Percentiles rank a stretch among this genome's conserved stretches.
phyloP scores from a whole-genome alignment of 2,329 filamentous ascomycete species.

The Podosphaera aphanis region DNA sequence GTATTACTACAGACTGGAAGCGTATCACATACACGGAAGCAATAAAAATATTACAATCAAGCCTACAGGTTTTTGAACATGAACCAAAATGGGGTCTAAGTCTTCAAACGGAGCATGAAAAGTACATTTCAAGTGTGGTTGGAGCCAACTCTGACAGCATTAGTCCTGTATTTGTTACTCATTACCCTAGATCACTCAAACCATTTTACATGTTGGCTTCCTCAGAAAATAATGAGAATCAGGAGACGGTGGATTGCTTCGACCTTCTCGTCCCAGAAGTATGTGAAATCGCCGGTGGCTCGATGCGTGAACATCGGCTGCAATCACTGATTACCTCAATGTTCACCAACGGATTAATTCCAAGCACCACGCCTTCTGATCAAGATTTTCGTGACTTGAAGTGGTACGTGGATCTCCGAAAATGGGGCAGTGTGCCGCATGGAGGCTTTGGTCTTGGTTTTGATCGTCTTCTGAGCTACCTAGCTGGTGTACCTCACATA shows the following conservation, averaged over 20 bases:
- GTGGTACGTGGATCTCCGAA: conserved; percentile 48
- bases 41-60: conserved; percentile 40
- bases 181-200: conserved; percentile 76
- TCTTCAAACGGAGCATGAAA: conserved; percentile 81
- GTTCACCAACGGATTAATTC: conserved; percentile 29
- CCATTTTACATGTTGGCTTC: conserved; percentile 70
- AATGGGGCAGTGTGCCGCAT: conserved; percentile 47
- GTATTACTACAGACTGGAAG: conserved; percentile 44
- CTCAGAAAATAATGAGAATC: conserved; percentile 2
- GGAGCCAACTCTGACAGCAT: conserved; percentile 13
- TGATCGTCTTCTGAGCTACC: conserved; percentile 42
- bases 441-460: conserved; percentile 53
- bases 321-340: conserved; percentile 33
- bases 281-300: conserved; percentile 46
- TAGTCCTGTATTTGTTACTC: conserved; percentile 66
- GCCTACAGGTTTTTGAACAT: conserved; percentile 38
- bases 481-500: conserved; percentile 40
- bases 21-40: conserved; percentile 66
- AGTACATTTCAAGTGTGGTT: conserved; percentile 49
- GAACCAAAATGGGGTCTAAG: conserved; percentile 47
- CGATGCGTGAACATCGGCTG: conserved; percentile 43
- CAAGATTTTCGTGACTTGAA: conserved; percentile 26
- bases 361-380: conserved; percentile 6
- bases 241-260: conserved; percentile 41
- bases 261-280: conserved; percentile 46